Base-by-base conservation (phyloP, 108 stramenopile species). In the Nitzschia sp. region DNA sequence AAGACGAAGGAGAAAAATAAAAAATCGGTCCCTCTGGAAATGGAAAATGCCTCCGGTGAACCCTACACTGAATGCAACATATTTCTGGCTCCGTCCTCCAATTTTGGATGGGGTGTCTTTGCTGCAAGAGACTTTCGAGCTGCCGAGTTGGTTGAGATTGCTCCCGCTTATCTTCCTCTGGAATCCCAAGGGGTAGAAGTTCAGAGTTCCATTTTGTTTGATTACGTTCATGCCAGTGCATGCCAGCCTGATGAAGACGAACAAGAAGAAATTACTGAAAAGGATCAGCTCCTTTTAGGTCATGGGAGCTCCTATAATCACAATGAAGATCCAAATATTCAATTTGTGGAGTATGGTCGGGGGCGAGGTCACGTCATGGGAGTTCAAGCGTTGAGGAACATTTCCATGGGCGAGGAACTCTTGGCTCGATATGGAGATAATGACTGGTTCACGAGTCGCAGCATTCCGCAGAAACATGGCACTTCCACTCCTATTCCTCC, bases 201-300 rank as follows among this genome's bases (percentile, higher is more conserved):
- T 45, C 61, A 62, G 46, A 62, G 61, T 42, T 62, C 61, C 33
- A 62, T 62, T 45, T 46, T 62, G 21, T 45, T 45, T 45, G 61
- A 62, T 23, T 62, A 62, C 46, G 61, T 62, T 5, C 61, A 62
- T 25, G 46, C 61, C 0, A 42, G 38, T 42, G 61, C 42, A 1
- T 62, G 61, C 32, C 27, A 29, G 31, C 3, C 2, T 24, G 35
- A 2, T 9, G n/a, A 21, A 2, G 42, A 45, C 21, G n/a, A 19
- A 4, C 1, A 42, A 2, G 42, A 45, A 2, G 5, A 21, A 9
- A 26, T 45, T n/a, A 13, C 0, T 6, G 38, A 42, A n/a, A 23
- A 34, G 19, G 61, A 62, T 62, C 61, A 62, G 5, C 24, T 62
- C 19, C 32, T 62, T 1, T 46, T 62, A 24, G 61, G 61, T 26